Conservation (phyloP, 2,329 filamentous ascomycete species). For the Ustilaginoidea virens region DNA sequence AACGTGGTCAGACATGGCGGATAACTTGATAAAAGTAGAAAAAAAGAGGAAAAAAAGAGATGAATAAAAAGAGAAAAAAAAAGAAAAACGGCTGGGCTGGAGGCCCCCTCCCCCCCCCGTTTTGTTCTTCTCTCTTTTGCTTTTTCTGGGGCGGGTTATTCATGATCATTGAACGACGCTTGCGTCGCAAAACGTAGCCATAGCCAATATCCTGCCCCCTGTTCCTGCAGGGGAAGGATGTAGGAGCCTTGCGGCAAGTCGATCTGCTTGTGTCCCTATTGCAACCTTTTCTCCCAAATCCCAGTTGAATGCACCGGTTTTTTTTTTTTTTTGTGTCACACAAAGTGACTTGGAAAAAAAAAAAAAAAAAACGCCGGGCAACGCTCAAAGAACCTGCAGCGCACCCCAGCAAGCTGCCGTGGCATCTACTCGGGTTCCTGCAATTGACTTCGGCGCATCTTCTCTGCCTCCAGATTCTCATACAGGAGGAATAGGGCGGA, state of each 20-base stretch:
- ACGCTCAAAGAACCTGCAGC: slow-evolving; percentile 12
- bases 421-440: slow-evolving; percentile 33
- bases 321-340: too few relatives aligned
- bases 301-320: slow-evolving; percentile 29
- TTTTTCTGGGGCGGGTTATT: too few relatives aligned
- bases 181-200: too few relatives aligned
- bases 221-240: slow-evolving; percentile 25
- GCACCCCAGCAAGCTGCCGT: slow-evolving; percentile 3
- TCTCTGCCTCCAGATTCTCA: slow-evolving; percentile 97
- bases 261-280: slow-evolving; percentile 38
- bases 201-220: slow-evolving; percentile 17
- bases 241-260: slow-evolving; percentile 47
- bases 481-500: slow-evolving; percentile 92
- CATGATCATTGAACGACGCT: too few relatives aligned
- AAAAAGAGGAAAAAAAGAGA: slow-evolving; percentile 1
- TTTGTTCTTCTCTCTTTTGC: too few relatives aligned
- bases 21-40: slow-evolving; percentile 1
- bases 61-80: slow-evolving; percentile 6
- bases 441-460: slow-evolving; percentile 88
- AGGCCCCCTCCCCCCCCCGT: too few relatives aligned
- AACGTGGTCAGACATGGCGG: too few relatives aligned
- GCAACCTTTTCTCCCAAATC: slow-evolving; percentile 30
- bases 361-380: slow-evolving; percentile 12
- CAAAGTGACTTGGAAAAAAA: slow-evolving; percentile 12
- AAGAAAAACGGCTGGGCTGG: slow-evolving; percentile 12